Evolutionary conservation across 495 filamentous ascomycete species (phyloP), one percentile per base, ranked within the genome.

Genomic region (Trichodelitschia bisporula): DNA sequence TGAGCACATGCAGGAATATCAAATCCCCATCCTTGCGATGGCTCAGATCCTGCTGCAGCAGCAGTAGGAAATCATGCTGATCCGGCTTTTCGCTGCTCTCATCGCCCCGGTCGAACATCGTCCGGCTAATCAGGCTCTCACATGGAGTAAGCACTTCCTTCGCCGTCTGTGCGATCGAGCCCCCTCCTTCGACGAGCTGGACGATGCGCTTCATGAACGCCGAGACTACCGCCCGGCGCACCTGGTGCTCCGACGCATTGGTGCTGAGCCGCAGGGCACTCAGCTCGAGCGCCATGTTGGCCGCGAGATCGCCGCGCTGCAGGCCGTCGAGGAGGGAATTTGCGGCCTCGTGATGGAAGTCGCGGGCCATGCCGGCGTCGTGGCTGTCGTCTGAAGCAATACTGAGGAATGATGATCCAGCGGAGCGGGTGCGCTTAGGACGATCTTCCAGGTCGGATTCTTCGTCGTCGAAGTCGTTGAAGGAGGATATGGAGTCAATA

Each of bases 281-380:
- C 25, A 99, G 70, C 46, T 99, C 86, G 8, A 95, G 59, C 40
- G 77, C 72, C 5, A 86, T 79, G 8, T 74, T 73, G 43, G 86
- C 77, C n/a, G 78, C 67, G 24, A 77, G 66, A 30, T 73, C 69
- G 10, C 59, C 59, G 27, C 72, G 64, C 32, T 66, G 66, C 21
- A 99, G 57, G 25, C 79, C 70, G 41, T 90, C 79, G 27, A 83
- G 63, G 17, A 95, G 62, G 37, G 77, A 86, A 40, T 64, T 57
- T 2, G 78, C 69, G 8, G 89, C 86, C 34, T 95, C 86, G 26
- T 72, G 59, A 41, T 92, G 77, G 63, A 93, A 95, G 41, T 67
- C 58, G 28, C 56, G 65, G 66, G 15, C 15, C 15, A 29, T 66
- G 50, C 13, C 66, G 39, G 39, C 40, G 3, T 34, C 37, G 13